Evolutionary conservation across 108 stramenopile species (phyloP).

Genomic region (Asterionellopsis glacialis): DNA sequence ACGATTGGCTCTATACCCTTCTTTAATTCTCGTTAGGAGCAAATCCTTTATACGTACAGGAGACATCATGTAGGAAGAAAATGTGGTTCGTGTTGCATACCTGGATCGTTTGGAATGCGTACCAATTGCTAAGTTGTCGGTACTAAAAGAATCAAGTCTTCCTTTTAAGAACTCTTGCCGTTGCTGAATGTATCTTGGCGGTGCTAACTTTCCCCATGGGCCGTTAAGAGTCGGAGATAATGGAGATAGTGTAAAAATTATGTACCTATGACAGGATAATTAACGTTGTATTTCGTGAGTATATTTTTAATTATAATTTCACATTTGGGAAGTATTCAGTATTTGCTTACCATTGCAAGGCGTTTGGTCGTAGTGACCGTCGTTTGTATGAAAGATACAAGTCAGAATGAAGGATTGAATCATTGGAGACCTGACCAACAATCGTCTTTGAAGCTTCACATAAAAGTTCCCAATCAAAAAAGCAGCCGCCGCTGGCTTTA

Average conservation of each 20-base stretch:
- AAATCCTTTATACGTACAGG: constrained; percentile 72
- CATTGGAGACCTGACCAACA: constrained; percentile 32
- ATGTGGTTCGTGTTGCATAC: constrained; percentile 22
- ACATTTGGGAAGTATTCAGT: too few species aligned
- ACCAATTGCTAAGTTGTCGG: constrained; percentile 6
- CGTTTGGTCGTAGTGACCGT: constrained; percentile 62
- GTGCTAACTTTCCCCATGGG: constrained; percentile 22
- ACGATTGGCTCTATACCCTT: constrained; percentile 69
- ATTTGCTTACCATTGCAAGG: constrained; percentile 32
- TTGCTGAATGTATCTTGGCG: constrained; percentile 31
- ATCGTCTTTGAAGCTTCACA: constrained; percentile 27
- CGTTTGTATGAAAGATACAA: constrained; percentile 44
- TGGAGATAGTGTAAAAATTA: constrained; percentile 62
- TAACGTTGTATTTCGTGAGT: too few species aligned
- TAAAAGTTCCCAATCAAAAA: constrained; percentile 49
- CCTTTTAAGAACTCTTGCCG: neutral
- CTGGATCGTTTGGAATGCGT: neutral
- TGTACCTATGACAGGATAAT: constrained; percentile 29
- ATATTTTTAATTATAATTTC: too few species aligned
- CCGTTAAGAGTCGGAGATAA: constrained; percentile 38
- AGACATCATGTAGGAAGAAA: constrained; percentile 59
- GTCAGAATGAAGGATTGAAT: constrained; percentile 28
- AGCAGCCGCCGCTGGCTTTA: constrained; percentile 60
- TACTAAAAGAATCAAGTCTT: too few species aligned
- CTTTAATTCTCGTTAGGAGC: constrained; percentile 58